Percentiles rank a stretch among this genome's conserved stretches.
phyloP scores from a whole-genome alignment of 805 yeast species.

The Brettanomyces nanus region DNA sequence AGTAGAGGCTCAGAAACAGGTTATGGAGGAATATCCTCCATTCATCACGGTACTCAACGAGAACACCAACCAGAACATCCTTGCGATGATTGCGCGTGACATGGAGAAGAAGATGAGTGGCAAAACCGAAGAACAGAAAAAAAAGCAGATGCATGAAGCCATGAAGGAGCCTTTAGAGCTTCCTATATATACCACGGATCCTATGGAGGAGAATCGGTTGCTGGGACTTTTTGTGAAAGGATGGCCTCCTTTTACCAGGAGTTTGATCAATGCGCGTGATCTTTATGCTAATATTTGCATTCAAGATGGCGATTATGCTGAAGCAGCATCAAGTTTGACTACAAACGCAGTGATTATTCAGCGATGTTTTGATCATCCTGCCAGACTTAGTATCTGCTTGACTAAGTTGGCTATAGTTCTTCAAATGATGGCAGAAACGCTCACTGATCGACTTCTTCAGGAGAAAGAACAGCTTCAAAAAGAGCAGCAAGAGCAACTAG shows the following conservation, averaged over 20 bases:
- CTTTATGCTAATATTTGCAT: constrained; percentile 19
- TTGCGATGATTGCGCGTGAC: constrained; percentile 9
- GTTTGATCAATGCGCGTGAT: constrained; percentile 19
- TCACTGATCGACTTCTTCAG: not conserved
- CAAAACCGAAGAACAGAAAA: constrained; percentile 5
- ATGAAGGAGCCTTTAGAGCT: constrained; percentile 13
- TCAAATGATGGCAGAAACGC: constrained; percentile 9
- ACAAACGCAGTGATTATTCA: constrained; percentile 13
- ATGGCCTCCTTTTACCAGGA: constrained; percentile 22
- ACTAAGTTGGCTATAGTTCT: constrained; percentile 14
- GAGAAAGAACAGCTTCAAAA: not conserved
- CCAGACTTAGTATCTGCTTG: constrained; percentile 11
- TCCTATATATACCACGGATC: constrained; percentile 15
- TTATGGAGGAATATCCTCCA: constrained; percentile 20
- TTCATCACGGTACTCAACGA: constrained; percentile 16
- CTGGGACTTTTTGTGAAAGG: constrained; percentile 17
- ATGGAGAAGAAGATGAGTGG: constrained; percentile 6
- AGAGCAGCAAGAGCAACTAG: not conserved
- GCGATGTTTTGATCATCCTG: constrained; percentile 15
- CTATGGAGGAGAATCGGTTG: constrained; percentile 16
- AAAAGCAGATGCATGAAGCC: constrained; percentile 9
- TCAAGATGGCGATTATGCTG: constrained; percentile 15
- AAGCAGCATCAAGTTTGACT: constrained; percentile 14
- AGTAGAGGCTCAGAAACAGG: constrained; percentile 17
- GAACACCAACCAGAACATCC: constrained; percentile 10